Evolutionary conservation across 2,329 filamentous ascomycete species (phyloP).

Genomic region (Aspergillus luchuensis): DNA sequence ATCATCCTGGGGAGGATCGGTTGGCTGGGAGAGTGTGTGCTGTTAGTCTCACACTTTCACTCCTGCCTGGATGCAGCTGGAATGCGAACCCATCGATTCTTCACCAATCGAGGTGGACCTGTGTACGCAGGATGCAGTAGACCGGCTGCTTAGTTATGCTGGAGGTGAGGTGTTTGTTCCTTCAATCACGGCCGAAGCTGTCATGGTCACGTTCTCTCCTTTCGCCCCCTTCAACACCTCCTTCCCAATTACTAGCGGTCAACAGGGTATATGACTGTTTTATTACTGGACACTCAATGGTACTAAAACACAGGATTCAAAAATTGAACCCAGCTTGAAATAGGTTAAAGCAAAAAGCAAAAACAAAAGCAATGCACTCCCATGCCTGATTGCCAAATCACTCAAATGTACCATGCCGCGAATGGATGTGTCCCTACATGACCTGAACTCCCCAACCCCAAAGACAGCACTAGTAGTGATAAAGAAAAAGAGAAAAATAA

Average conservation of each 20-base stretch:
- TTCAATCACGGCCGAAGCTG: not conserved
- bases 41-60: not conserved
- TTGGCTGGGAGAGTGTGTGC: too few relatives aligned
- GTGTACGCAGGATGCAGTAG: slow-evolving; percentile 5
- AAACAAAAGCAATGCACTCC: not conserved
- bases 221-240: not conserved
- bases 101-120: not conserved
- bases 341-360: not conserved
- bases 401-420: not conserved
- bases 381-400: slow-evolving; percentile 1
- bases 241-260: not conserved
- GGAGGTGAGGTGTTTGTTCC: not conserved
- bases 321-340: not conserved
- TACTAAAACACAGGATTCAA: not conserved
- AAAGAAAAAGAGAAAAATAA: slow-evolving; percentile 7
- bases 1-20: not conserved
- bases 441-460: not conserved
- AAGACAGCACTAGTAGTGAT: not conserved
- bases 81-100: not conserved
- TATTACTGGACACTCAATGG: not conserved
- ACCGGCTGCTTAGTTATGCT: slow-evolving; percentile 8
- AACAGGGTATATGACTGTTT: not conserved
- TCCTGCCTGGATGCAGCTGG: not conserved
- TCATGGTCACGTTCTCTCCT: not conserved
- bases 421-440: not conserved